A percentile compares a stretch with the other conserved stretches of the same genome.
These are phyloP conservation scores for Diaporthe sp. DNA, from an alignment of 2,329 filamentous ascomycete species.

Conservation along the genomic window DNA sequence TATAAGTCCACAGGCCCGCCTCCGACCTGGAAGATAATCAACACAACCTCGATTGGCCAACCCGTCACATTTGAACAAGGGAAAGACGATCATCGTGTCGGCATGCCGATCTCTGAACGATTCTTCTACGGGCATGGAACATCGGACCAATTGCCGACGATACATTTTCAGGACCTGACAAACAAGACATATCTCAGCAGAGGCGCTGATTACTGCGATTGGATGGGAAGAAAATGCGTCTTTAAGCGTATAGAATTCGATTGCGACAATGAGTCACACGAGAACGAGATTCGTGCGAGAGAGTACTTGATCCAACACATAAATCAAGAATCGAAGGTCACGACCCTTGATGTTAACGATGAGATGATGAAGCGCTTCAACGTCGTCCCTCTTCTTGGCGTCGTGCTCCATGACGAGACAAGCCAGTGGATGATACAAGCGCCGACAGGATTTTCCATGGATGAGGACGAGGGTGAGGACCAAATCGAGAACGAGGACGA, in stretches of 20 bases:
- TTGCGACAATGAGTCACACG: conserved; percentile 38
- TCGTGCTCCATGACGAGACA: conserved; percentile 8
- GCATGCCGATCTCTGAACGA: background rate
- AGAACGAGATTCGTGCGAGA: conserved; percentile 41
- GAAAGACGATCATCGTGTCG: background rate
- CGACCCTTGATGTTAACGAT: background rate
- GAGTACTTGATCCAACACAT: conserved; percentile 27
- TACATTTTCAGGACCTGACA: background rate
- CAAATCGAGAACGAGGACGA: background rate
- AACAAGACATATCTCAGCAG: conserved; percentile 1
- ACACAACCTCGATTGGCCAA: background rate
- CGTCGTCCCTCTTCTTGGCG: background rate
- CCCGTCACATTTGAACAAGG: background rate
- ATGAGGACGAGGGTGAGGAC: background rate
- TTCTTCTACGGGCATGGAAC: background rate
- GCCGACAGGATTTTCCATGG: background rate
- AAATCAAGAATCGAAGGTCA: background rate
- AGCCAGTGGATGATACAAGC: background rate
- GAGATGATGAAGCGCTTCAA: background rate
- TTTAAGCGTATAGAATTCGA: conserved; percentile 46
- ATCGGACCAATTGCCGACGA: background rate
- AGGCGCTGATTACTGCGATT: background rate
- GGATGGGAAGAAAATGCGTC: conserved; percentile 33
- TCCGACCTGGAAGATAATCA: conserved; percentile 7
- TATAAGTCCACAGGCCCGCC: background rate